These are phyloP conservation scores for Vigna unguiculata DNA, from an alignment of 306 rosid genomes.

Conservation along the genomic window DNA sequence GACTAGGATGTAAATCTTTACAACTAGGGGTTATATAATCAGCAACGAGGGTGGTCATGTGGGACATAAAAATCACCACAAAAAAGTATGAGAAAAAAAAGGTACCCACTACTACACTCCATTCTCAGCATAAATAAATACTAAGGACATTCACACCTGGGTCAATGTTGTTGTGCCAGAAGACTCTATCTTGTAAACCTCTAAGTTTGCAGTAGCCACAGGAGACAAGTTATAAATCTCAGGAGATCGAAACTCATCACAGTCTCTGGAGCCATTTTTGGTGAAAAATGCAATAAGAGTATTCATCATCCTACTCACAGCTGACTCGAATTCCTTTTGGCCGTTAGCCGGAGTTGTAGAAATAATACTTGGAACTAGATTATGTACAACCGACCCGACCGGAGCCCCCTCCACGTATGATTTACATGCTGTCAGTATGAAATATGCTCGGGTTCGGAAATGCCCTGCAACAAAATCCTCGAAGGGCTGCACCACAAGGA, in stretches of 20 bases:
- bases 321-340: conserved; percentile 53
- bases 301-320: conserved; percentile 65
- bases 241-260: conserved; percentile 57
- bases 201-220: conserved; percentile 45
- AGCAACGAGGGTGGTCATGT: not conserved
- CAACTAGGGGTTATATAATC: conserved; percentile 18
- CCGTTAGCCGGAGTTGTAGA: not conserved
- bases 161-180: conserved; percentile 34
- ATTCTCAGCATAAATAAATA: conserved; percentile 33
- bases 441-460: conserved; percentile 55
- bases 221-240: conserved; percentile 38
- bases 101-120: conserved; percentile 23
- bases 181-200: conserved; percentile 33
- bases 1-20: conserved; percentile 20
- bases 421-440: conserved; percentile 67
- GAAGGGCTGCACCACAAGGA: conserved; percentile 67
- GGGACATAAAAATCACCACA: conserved; percentile 41
- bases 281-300: conserved; percentile 66
- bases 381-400: conserved; percentile 57
- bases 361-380: conserved; percentile 17
- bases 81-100: conserved; percentile 5
- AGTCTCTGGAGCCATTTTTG: conserved; percentile 68
- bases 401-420: conserved; percentile 66
- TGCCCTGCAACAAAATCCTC: conserved; percentile 71
- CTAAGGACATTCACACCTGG: conserved; percentile 35